phyloP scores from a whole-genome alignment of 2,329 filamentous ascomycete genomes.

The Fusarium sp. region DNA sequence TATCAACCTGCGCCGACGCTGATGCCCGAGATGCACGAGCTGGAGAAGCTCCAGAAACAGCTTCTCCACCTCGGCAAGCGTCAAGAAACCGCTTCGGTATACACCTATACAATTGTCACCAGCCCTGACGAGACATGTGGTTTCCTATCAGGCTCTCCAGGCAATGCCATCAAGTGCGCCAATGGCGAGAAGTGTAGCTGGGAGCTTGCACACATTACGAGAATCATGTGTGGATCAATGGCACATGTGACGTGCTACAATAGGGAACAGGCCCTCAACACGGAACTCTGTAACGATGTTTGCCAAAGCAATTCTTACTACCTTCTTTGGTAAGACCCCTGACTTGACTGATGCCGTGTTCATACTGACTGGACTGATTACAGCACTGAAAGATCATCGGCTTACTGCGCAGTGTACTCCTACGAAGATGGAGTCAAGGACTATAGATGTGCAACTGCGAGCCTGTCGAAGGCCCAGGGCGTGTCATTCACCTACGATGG shows the following conservation, averaged over 20 bases:
- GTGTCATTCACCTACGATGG: slow-evolving; percentile 16
- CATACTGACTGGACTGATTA: not conserved
- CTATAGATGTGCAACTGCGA: slow-evolving; percentile 16
- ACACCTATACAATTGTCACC: slow-evolving; percentile 14
- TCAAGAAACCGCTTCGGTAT: not conserved
- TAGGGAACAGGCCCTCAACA: not conserved
- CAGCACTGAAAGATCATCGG: slow-evolving; percentile 16
- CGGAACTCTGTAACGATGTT: slow-evolving; percentile 20
- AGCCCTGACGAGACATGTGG: slow-evolving; percentile 26
- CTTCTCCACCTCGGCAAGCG: slow-evolving; percentile 11
- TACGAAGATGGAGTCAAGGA: slow-evolving; percentile 13
- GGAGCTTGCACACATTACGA: slow-evolving; percentile 1
- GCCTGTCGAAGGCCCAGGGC: slow-evolving; percentile 3
- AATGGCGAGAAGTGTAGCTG: slow-evolving; percentile 14
- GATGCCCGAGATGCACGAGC: not conserved
- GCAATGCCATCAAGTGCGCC: slow-evolving; percentile 25
- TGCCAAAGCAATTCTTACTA: slow-evolving; percentile 28
- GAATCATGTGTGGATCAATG: slow-evolving; percentile 9
- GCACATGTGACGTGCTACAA: slow-evolving; percentile 1
- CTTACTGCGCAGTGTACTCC: slow-evolving; percentile 26
- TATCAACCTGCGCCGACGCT: slow-evolving; percentile 12
- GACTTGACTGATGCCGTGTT: not conserved
- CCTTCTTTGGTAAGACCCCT: slow-evolving; percentile 18
- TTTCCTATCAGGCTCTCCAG: slow-evolving; percentile 23
- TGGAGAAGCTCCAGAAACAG: slow-evolving; percentile 1